phyloP scores from a whole-genome alignment of 768 basidiomycete genomes.

The Cystobasidiopsis lactophilus region DNA sequence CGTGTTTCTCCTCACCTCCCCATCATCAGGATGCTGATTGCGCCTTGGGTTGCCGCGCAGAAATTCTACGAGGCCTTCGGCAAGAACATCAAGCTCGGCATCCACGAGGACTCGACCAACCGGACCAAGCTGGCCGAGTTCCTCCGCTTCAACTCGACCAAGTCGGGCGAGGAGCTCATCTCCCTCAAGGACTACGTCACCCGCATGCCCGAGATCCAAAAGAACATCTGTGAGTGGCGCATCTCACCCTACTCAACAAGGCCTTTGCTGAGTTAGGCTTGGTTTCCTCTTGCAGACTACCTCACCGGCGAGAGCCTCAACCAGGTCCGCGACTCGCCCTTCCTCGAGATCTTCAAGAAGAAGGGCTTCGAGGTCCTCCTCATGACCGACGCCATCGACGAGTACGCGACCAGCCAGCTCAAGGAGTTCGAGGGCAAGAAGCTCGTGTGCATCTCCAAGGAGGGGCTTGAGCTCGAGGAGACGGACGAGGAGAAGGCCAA shows the following conservation, averaged over 20 bases:
- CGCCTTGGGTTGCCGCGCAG: constrained; percentile 33
- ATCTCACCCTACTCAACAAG: not conserved
- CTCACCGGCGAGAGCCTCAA: constrained; percentile 93
- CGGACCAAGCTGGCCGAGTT: constrained; percentile 98
- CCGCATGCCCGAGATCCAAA: constrained; percentile 96
- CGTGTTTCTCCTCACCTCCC: not conserved
- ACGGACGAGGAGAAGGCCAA: constrained; percentile 87
- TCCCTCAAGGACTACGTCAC: constrained; percentile 99
- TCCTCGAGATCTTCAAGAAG: constrained; percentile 98
- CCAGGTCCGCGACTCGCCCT: constrained; percentile 76
- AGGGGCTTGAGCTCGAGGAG: constrained; percentile 97
- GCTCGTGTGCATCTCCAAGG: constrained; percentile 92
- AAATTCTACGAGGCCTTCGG: constrained; percentile 98
- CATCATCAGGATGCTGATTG: not conserved
- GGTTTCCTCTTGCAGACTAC: not conserved
- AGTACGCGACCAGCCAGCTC: constrained; percentile 92
- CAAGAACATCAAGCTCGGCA: constrained; percentile 94
- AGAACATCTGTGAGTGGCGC: constrained; percentile 48
- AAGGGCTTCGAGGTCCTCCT: constrained; percentile 96
- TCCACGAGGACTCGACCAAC: constrained; percentile 97
- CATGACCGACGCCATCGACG: constrained; percentile 94
- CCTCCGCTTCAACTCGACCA: constrained; percentile 95
- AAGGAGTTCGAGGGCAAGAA: constrained; percentile 99
- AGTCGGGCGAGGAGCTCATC: constrained; percentile 65
- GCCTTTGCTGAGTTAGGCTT: too few relatives aligned